Evolutionary conservation across 1,284 basidiomycete genomes (phyloP).

Genomic region (Puccinia horiana): DNA sequence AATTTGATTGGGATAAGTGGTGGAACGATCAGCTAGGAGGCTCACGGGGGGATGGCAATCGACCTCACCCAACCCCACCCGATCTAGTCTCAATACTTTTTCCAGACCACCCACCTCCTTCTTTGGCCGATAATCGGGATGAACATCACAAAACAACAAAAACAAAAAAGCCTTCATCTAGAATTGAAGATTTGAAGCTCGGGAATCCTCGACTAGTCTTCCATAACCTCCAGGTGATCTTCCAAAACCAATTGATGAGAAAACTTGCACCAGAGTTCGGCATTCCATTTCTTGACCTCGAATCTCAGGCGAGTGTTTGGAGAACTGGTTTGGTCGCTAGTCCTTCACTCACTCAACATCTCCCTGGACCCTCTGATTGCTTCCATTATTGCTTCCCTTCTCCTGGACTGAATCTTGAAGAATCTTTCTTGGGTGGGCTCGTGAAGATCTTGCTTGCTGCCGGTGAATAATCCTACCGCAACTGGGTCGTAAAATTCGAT

Average conservation of each 20-base stretch:
- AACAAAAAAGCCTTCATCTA: not conserved
- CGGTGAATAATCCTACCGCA: not conserved
- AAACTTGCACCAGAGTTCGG: constrained; percentile 52
- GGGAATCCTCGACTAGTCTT: constrained; percentile 49
- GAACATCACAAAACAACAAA: not conserved
- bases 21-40: constrained; percentile 50
- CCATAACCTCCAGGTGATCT: constrained; percentile 55
- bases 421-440: constrained; percentile 54
- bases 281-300: constrained; percentile 55
- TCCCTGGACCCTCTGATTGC: constrained; percentile 51
- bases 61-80: constrained; percentile 50
- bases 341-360: not conserved
- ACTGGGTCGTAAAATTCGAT: not conserved
- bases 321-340: constrained; percentile 53
- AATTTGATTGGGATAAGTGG: constrained; percentile 45
- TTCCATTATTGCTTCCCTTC: constrained; percentile 54
- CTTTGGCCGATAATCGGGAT: constrained; percentile 17
- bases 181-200: not conserved
- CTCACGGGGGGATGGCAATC: constrained; percentile 50
- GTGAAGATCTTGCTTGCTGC: constrained; percentile 38
- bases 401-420: constrained; percentile 54
- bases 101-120: not conserved
- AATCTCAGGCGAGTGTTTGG: constrained; percentile 54
- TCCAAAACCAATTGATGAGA: constrained; percentile 54
- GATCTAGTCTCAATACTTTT: constrained; percentile 42